Evolutionary conservation across 2,329 filamentous ascomycete genomes (phyloP), one percentile per base, ranked within the genome.

Genomic region (Plenodomus biglobosus): DNA sequence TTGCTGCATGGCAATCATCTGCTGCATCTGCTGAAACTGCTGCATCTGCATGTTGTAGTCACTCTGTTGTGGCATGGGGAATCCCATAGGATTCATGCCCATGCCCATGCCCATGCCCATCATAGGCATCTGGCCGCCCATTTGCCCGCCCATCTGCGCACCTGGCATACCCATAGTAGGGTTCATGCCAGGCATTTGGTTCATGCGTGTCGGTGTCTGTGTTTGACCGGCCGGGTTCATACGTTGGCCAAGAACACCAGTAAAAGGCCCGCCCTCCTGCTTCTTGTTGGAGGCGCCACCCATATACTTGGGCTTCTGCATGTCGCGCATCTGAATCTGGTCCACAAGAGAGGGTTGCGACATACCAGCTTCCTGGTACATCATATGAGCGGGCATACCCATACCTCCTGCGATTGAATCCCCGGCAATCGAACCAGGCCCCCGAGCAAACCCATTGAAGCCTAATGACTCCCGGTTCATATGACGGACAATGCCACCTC

Each of bases 1-100:
- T 41, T 68, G 65, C 40, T 68, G 66, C 53, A 67, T 65, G 8
- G 64, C 65, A 37, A 66, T 58, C 61, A 66, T 66, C 40, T 68
- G 65, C 46, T 70, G 66, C 58, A 67, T 67, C 35, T 69, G 62
- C 47, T 66, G 87, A 87, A 95, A 92, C 73, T 91, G 91, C 68
- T 95, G 88, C 87, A 95, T 92, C 69, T 95, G 90, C 85, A 95
- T 90, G 86, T 94, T 90, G 67, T 59, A 56, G 65, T 68, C 59
- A 64, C 90, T 86, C 6, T 83, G 86, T 80, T 94, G 87, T 58
- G 92, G 85, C 36, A 92, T 80, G 61, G 92, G 88, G 40, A 61
- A 68, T 19, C 58, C 62, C 64, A 67, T 68, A 27, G 55, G 56
- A 15, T 62, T 60, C 62, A 64, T 64, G 20, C 57, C 55, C 59